Evolutionary conservation across 116 monocot genomes (phyloP).

Genomic region (Dioscorea cayenensis): DNA sequence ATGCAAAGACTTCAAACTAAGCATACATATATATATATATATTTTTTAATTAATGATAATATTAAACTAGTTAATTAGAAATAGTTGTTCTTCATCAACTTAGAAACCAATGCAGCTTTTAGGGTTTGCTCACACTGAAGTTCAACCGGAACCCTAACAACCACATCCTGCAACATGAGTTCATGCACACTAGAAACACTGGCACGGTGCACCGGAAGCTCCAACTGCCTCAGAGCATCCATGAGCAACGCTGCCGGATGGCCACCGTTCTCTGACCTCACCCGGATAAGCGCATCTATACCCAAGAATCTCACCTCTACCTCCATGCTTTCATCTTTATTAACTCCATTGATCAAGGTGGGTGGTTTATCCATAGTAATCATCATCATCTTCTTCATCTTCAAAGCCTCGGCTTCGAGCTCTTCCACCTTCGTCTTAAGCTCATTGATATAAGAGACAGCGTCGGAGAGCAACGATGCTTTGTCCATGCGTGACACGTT

Average conservation of each 20-base stretch:
- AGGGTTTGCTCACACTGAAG: not conserved
- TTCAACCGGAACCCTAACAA: not conserved
- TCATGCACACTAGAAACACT: not conserved
- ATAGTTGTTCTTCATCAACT: not conserved
- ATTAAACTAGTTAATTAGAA: not conserved
- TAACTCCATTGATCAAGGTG: not conserved
- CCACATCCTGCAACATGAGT: not conserved
- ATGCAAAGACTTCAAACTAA: too few species aligned
- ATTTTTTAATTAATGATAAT: too few species aligned
- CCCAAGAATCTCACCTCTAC: not conserved
- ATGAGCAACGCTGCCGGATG: not conserved
- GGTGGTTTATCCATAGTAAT: not conserved
- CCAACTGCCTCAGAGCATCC: not conserved
- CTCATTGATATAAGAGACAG: not conserved
- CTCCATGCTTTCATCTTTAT: not conserved
- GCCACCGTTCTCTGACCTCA: not conserved
- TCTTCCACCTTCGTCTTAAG: not conserved
- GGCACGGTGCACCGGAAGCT: not conserved
- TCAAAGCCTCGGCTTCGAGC: not conserved
- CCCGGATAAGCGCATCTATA: not conserved
- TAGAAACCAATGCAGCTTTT: not conserved
- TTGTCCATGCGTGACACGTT: constrained; percentile 53
- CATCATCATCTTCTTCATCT: constrained; percentile 3
- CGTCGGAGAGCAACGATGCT: constrained; percentile 10
- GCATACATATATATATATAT: too few species aligned